Evolutionary conservation across 2,329 filamentous ascomycete species (phyloP).

Genomic region (Ceratocystis papillata): DNA sequence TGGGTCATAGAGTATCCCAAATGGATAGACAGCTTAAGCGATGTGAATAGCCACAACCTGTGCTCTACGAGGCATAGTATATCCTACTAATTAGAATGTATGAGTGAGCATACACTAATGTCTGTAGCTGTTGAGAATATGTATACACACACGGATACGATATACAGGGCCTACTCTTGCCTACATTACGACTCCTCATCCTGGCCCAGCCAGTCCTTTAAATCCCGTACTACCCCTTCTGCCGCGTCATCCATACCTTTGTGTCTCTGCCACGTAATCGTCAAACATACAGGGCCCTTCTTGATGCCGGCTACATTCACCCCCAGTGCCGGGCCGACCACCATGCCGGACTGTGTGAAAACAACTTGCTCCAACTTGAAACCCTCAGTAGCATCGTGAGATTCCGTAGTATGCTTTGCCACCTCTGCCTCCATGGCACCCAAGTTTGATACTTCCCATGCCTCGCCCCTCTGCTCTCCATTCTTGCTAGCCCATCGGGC

Average conservation of each 20-base stretch:
- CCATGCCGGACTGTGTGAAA: conserved; percentile 41
- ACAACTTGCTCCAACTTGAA: conserved; percentile 37
- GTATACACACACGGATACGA: not conserved
- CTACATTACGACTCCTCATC: not conserved
- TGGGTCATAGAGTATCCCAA: not conserved
- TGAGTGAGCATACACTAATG: no score
- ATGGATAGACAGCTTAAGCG: no score
- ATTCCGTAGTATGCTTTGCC: conserved; percentile 25
- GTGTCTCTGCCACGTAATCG: conserved; percentile 37
- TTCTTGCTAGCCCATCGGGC: conserved; percentile 35
- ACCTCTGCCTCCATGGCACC: conserved; percentile 32
- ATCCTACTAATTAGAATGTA: no score
- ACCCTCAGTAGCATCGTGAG: not conserved
- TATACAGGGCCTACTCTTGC: not conserved
- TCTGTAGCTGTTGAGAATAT: no score
- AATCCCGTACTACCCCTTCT: conserved; percentile 3
- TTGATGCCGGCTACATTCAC: conserved; percentile 40
- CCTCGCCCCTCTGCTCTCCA: conserved; percentile 34
- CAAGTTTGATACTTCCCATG: conserved; percentile 46
- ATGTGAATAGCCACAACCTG: no score
- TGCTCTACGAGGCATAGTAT: no score
- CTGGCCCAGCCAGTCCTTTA: conserved; percentile 1
- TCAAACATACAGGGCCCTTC: conserved; percentile 35
- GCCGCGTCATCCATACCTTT: conserved; percentile 13
- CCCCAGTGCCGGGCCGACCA: conserved; percentile 36